These are phyloP conservation scores for Phytopythium chamaehyphon DNA, from an alignment of 352 stramenopile genomes.

Conservation along the genomic window DNA sequence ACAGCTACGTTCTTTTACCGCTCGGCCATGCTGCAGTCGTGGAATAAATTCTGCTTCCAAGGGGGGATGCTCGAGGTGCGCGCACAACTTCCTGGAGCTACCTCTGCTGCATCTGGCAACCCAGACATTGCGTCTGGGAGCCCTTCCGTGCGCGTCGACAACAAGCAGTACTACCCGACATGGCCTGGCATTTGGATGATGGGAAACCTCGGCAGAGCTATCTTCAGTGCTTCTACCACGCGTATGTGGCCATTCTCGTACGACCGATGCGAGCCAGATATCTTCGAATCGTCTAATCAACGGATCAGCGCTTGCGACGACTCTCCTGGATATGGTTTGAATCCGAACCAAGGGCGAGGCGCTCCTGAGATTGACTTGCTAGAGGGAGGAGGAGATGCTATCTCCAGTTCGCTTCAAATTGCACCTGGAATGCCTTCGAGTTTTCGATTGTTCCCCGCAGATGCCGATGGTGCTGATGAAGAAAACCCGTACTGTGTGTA, in stretches of 20 bases:
- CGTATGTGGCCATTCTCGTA: constrained; percentile 97
- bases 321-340: constrained; percentile 87
- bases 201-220: constrained; percentile 94
- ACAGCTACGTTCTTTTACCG: constrained; percentile 45
- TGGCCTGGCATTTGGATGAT: constrained; percentile 97
- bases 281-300: constrained; percentile 51
- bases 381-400: constrained; percentile 69
- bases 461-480: constrained; percentile 15
- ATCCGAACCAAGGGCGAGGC: constrained; percentile 78
- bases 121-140: constrained; percentile 47
- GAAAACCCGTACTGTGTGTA: constrained; percentile 39
- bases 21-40: constrained; percentile 89
- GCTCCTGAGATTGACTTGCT: constrained; percentile 95
- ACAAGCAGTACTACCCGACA: constrained; percentile 65
- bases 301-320: constrained; percentile 88
- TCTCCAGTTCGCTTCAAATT: constrained; percentile 91
- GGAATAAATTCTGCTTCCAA: constrained; percentile 96
- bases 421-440: constrained; percentile 60
- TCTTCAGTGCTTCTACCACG: constrained; percentile 92
- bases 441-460: constrained; percentile 50
- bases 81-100: constrained; percentile 79
- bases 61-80: constrained; percentile 91
- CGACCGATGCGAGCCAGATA: constrained; percentile 78
- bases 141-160: constrained; percentile 41
- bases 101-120: constrained; percentile 41